A percentile compares a stretch with the other conserved stretches of the same genome.
phyloP scores from a whole-genome alignment of 495 filamentous ascomycete species.

The Cetradonia linearis region DNA sequence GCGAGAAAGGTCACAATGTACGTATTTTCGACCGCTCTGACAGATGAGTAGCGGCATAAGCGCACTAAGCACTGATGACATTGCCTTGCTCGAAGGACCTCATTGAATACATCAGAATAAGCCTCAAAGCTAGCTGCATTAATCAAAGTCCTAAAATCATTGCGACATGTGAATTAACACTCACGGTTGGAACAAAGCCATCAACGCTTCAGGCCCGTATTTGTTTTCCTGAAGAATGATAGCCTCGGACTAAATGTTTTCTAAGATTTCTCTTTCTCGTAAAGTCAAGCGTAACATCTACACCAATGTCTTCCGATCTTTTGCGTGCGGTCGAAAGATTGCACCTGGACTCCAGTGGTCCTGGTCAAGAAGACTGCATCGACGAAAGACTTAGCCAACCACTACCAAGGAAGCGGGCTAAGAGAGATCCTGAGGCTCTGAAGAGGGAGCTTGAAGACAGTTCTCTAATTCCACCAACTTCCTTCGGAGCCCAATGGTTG shows the following conservation, averaged over 20 bases:
- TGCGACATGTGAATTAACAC: no score
- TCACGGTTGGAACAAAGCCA: neutral
- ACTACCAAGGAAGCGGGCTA: slow-evolving; percentile 48
- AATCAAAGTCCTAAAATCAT: neutral
- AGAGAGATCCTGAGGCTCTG: slow-evolving; percentile 46
- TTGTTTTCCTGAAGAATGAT: neutral
- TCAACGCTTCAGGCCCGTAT: neutral
- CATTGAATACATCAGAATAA: neutral
- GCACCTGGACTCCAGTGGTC: slow-evolving; percentile 10
- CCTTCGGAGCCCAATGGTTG: slow-evolving; percentile 74
- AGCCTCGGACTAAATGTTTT: neutral
- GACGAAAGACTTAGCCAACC: slow-evolving; percentile 46
- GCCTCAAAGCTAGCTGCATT: neutral
- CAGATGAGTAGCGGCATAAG: neutral
- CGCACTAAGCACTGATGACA: neutral
- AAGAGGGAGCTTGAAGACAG: slow-evolving; percentile 62
- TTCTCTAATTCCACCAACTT: slow-evolving; percentile 65
- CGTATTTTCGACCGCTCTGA: neutral
- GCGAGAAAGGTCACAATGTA: neutral
- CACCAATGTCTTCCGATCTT: slow-evolving; percentile 27
- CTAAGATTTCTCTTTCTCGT: neutral
- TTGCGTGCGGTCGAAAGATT: slow-evolving; percentile 23
- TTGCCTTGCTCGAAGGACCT: neutral
- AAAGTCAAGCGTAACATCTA: neutral
- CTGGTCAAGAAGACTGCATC: slow-evolving; percentile 33